Evolutionary conservation across 2,329 filamentous ascomycete species (phyloP).

Genomic region (Xylaria sp.): DNA sequence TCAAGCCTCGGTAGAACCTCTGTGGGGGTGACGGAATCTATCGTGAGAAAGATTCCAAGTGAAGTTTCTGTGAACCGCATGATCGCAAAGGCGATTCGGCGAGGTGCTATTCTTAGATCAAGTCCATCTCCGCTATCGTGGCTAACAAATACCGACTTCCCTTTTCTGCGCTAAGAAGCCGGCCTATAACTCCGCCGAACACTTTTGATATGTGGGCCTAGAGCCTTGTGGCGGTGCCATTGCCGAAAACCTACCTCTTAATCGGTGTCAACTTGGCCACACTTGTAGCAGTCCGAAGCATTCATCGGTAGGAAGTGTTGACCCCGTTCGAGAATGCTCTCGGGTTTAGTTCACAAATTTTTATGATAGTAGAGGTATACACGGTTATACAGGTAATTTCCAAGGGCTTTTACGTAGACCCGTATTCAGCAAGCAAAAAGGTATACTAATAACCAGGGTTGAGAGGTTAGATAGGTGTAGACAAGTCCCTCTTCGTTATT

Average conservation of each 20-base stretch:
- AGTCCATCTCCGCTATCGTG: slow-evolving; percentile 27
- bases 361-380: background rate
- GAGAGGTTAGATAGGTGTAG: background rate
- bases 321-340: background rate
- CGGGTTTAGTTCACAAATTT: background rate
- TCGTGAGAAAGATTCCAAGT: background rate
- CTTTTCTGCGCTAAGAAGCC: slow-evolving; percentile 2
- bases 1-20: slow-evolving; percentile 4
- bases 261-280: background rate
- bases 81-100: background rate
- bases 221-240: slow-evolving; percentile 22
- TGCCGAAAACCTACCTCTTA: slow-evolving; percentile 22
- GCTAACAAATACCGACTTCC: slow-evolving; percentile 15
- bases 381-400: background rate
- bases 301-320: background rate
- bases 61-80: slow-evolving; percentile 6
- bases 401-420: background rate
- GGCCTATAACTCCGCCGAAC: background rate
- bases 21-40: background rate
- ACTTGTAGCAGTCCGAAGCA: background rate
- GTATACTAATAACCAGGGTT: background rate
- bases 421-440: background rate
- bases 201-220: slow-evolving; percentile 3
- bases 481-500: background rate
- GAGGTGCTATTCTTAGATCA: slow-evolving; percentile 31